Evolutionary conservation across 2,329 filamentous ascomycete species (phyloP), one percentile per base, ranked within the genome.

Genomic region (Cyanodermella asteris): DNA sequence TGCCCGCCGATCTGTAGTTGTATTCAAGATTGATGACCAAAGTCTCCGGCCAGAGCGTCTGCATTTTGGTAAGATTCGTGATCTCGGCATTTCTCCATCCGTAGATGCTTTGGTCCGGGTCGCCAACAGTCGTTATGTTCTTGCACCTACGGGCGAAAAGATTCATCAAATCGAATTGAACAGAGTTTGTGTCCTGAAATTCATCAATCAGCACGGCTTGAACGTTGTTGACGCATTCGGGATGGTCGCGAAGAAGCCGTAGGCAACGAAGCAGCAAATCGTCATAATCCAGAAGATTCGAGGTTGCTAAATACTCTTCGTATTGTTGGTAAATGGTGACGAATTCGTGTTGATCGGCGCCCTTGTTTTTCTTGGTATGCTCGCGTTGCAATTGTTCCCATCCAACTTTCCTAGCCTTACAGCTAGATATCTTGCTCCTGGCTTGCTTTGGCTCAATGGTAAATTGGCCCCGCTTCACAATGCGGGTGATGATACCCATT

Each of bases 81-180:
- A 84, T 78, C 45, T 97, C 84, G 7, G 87, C 84, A 6, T 80
- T 82, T 12, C 84, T 72, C 59, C 90, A 97, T 12, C 84, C 78
- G 44, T 94, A 97, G 29, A 97, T 97, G 44, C 82, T 93, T 47
- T 97, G 84, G 44, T 97, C 87, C 0, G 87, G 84, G 43, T 97
- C 84, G 17, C 84, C 87, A 4, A 97, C 87, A 31, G 93, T 77
- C 1, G 84, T 94, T 36, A 94, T 84, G n/a, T 69, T 63, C 28
- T 66, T 63, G 21, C 62, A 59, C 13, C 58, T 52, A 31, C 78
- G 68, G 2, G 82, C 78, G 38, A 97, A 72, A 1, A 91, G 59
- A 33, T 65, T 72, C 81, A 93, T 93, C 20, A 97, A 55, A 37
- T 93, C 80, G 40, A 91, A 94, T 46, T 97, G 84, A 4, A 93